phyloP scores from a whole-genome alignment of 1,139 yeast genomes.

The Trichomonascaceae sp. region DNA sequence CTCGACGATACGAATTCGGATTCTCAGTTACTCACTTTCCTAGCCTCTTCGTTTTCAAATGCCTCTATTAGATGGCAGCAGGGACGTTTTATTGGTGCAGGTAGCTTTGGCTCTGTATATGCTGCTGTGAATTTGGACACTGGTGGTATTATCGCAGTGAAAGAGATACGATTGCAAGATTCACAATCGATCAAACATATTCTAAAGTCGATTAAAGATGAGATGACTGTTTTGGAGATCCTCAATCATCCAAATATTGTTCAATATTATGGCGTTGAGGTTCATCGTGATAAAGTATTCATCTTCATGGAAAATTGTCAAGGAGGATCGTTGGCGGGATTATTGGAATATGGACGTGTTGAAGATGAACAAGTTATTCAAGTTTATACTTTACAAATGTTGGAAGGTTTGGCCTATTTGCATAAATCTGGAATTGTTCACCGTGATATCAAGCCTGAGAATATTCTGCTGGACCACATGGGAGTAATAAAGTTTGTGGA shows the following conservation, averaged over 20 bases:
- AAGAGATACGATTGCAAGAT: conserved; percentile 88
- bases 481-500: conserved; percentile 95
- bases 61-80: conserved; percentile 97
- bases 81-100: conserved; percentile 90
- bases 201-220: conserved; percentile 86
- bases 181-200: conserved; percentile 78
- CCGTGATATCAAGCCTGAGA: conserved; percentile 94
- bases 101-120: conserved; percentile 90
- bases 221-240: conserved; percentile 94
- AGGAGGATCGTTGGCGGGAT: conserved; percentile 85
- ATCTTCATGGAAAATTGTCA: conserved; percentile 97
- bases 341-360: conserved; percentile 83
- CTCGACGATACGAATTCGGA: conserved; percentile 83
- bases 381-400: conserved; percentile 83
- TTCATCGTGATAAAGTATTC: conserved; percentile 90
- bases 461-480: conserved; percentile 80
- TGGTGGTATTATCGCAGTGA: conserved; percentile 95
- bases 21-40: conserved; percentile 75
- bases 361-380: conserved; percentile 94
- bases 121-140: conserved; percentile 91
- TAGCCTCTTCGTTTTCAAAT: conserved; percentile 86
- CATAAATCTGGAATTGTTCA: conserved; percentile 97
- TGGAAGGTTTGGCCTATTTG: conserved; percentile 90
- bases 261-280: conserved; percentile 94
- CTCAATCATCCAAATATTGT: conserved; percentile 93